phyloP scores from a whole-genome alignment of 2,329 filamentous ascomycete species.

The Alternaria dauci region DNA sequence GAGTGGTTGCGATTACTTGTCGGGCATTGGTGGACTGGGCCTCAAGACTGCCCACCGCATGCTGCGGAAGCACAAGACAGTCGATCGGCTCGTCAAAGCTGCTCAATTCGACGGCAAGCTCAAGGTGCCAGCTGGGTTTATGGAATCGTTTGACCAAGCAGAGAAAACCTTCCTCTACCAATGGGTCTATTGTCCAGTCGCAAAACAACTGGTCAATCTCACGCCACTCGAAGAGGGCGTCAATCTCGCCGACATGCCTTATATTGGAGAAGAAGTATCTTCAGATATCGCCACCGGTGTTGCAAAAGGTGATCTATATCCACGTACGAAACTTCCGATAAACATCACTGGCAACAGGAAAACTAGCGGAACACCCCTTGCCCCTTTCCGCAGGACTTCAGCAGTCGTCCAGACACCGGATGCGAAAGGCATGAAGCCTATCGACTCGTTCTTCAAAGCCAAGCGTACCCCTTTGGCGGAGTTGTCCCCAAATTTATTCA shows the following conservation, averaged over 20 bases:
- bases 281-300: constrained; percentile 75
- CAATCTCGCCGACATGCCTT: constrained; percentile 75
- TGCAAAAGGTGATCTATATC: constrained; percentile 83
- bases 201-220: constrained; percentile 76
- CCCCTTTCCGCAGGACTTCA: constrained; percentile 47
- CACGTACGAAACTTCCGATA: constrained; percentile 80
- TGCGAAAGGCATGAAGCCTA: constrained; percentile 67
- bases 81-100: constrained; percentile 82
- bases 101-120: constrained; percentile 90
- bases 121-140: constrained; percentile 80
- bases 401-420: constrained; percentile 53
- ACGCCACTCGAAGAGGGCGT: constrained; percentile 71
- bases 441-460: constrained; percentile 71
- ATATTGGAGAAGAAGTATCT: constrained; percentile 78
- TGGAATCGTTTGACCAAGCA: constrained; percentile 82
- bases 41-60: constrained; percentile 92
- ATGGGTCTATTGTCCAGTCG: constrained; percentile 86
- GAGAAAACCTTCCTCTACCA: constrained; percentile 94
- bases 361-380: constrained; percentile 45
- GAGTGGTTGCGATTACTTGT: constrained; percentile 95
- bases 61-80: constrained; percentile 86
- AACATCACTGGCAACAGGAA: constrained; percentile 43
- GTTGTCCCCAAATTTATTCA: constrained; percentile 72
- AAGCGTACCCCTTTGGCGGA: constrained; percentile 71
- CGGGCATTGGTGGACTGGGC: constrained; percentile 83